These are phyloP conservation scores for Aspergillus arachidicola DNA, from an alignment of 2,329 filamentous ascomycete species.

Conservation along the genomic window DNA sequence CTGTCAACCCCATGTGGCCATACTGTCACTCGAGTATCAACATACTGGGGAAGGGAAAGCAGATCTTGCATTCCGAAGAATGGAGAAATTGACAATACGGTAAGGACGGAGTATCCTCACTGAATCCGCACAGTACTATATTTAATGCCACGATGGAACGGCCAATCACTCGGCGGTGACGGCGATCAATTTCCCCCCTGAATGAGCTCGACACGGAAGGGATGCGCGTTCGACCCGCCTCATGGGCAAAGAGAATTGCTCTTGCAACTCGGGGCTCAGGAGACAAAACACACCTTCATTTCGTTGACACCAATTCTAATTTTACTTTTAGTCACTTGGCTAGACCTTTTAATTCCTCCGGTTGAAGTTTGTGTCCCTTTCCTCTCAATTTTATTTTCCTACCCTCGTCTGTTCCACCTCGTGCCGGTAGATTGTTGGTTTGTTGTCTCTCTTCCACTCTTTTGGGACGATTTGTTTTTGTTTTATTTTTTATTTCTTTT, in stretches of 20 bases:
- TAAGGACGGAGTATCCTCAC: neutral
- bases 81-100: neutral
- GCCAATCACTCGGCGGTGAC: neutral
- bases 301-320: neutral
- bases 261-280: neutral
- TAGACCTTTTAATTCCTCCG: slow-evolving; percentile 7
- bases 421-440: neutral
- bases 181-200: slow-evolving; percentile 7
- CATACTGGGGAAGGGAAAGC: no score
- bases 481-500: neutral
- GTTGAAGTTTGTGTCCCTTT: slow-evolving; percentile 1
- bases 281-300: neutral
- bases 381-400: slow-evolving; percentile 5
- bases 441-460: neutral
- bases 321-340: slow-evolving; percentile 1
- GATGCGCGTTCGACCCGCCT: slow-evolving; percentile 17
- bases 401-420: neutral
- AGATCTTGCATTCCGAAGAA: neutral
- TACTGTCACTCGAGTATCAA: no score
- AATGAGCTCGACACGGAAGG: slow-evolving; percentile 16
- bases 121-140: neutral
- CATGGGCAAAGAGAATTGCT: neutral
- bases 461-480: neutral
- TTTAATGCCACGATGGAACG: neutral
- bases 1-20: neutral